phyloP scores from a whole-genome alignment of 257 asterid species.

The Jaltomata sinuosa region DNA sequence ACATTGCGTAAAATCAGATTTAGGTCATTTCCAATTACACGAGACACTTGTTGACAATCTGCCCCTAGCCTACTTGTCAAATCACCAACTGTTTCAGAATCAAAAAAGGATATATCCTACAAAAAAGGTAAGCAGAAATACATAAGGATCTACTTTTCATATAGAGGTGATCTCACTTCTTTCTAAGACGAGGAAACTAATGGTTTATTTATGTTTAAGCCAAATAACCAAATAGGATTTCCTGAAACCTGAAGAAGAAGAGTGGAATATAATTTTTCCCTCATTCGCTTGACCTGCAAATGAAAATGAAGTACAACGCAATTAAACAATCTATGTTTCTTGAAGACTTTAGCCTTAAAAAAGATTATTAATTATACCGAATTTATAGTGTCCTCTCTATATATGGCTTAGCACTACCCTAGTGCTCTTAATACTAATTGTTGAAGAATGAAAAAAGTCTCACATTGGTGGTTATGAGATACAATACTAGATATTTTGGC shows the following conservation, averaged over 20 bases:
- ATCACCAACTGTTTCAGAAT: conserved; percentile 91
- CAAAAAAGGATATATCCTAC: conserved; percentile 94
- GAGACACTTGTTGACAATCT: conserved; percentile 99
- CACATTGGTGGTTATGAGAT: too few relatives aligned
- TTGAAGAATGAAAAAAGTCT: too few relatives aligned
- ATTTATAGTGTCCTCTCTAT: not conserved
- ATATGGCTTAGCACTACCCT: not conserved
- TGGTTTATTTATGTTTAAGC: not conserved
- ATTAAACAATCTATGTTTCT: not conserved
- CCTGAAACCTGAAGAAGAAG: conserved; percentile 78
- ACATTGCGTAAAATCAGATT: conserved; percentile 80
- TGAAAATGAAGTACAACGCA: not conserved
- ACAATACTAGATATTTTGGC: not conserved
- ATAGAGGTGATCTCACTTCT: not conserved
- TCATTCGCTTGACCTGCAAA: conserved; percentile 84
- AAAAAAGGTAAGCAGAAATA: conserved; percentile 12
- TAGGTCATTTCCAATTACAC: conserved; percentile 90
- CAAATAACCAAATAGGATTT: not conserved
- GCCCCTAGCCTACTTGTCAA: conserved; percentile 99
- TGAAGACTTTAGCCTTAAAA: not conserved
- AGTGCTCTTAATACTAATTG: too few relatives aligned
- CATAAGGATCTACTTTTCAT: not conserved
- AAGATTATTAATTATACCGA: not conserved
- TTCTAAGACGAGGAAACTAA: conserved; percentile 1
- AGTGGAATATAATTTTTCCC: conserved; percentile 74